phyloP scores from a whole-genome alignment of 1,284 basidiomycete genomes.

The Hymenochaete sp. region DNA sequence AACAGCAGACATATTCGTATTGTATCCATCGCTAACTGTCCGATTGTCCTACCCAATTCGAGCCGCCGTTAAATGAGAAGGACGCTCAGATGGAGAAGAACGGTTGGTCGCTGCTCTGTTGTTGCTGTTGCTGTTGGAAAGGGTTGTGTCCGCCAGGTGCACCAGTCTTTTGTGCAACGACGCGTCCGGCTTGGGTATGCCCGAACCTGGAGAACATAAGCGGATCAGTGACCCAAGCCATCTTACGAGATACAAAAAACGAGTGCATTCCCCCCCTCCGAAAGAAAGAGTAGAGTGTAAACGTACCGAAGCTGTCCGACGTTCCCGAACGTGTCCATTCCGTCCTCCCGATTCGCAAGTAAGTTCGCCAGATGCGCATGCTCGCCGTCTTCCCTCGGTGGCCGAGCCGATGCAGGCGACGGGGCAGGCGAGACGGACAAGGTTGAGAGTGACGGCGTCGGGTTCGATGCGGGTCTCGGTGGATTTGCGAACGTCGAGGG shows the following conservation, averaged over 20 bases:
- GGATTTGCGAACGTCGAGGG: conserved; percentile 31
- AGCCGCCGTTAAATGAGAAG: neutral
- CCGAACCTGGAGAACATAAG: conserved; percentile 44
- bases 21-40: too few species aligned
- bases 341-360: conserved; percentile 81
- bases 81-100: conserved; percentile 68
- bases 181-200: conserved; percentile 50
- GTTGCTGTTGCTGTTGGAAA: conserved; percentile 55
- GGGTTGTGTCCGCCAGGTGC: conserved; percentile 80
- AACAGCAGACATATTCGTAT: too few species aligned
- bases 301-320: conserved; percentile 63
- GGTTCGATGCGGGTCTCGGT: conserved; percentile 27
- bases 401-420: conserved; percentile 22
- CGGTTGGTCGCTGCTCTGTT: conserved; percentile 60
- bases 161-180: conserved; percentile 53
- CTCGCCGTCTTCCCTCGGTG: conserved; percentile 47
- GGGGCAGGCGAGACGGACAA: conserved; percentile 20
- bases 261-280: too few species aligned
- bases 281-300: conserved; percentile 7
- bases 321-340: conserved; percentile 92
- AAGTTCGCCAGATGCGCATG: conserved; percentile 72
- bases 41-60: too few species aligned
- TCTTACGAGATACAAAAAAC: too few species aligned
- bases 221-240: conserved; percentile 5
- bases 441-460: conserved; percentile 25